phyloP scores from a whole-genome alignment of 805 yeast genomes.

The Limtongozyma cylindracea region DNA sequence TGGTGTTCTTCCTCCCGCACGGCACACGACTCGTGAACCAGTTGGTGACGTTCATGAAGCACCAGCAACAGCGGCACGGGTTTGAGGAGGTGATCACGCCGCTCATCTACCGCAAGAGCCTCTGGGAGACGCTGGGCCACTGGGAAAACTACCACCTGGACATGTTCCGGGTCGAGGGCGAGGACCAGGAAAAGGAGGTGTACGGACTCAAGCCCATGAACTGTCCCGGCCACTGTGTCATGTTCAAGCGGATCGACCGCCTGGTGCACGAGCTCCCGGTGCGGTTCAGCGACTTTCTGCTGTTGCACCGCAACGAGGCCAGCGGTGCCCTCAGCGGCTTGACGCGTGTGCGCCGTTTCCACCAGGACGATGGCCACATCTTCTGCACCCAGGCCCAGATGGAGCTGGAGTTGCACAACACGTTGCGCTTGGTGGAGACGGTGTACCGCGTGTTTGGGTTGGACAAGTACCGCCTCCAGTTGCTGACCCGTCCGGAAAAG shows the following conservation, averaged over 20 bases:
- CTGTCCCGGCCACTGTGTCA: conserved; percentile 85
- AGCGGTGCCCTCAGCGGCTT: conserved; percentile 86
- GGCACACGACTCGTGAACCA: conserved; percentile 76
- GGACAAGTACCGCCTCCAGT: conserved; percentile 24
- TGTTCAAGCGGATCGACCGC: conserved; percentile 50
- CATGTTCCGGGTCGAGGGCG: conserved; percentile 69
- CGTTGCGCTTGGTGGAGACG: conserved; percentile 47
- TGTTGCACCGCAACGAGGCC: conserved; percentile 83
- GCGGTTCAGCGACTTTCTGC: conserved; percentile 69
- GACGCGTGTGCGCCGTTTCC: conserved; percentile 83
- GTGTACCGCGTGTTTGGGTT: conserved; percentile 52
- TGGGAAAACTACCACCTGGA: conserved; percentile 90
- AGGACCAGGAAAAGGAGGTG: conserved; percentile 6
- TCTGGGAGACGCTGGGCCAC: conserved; percentile 89
- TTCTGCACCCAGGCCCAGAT: conserved; percentile 71
- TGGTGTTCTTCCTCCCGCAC: conserved; percentile 76
- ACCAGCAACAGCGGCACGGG: conserved; percentile 58
- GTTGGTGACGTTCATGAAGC: conserved; percentile 58
- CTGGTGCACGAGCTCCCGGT: conserved; percentile 76
- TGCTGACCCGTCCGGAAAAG: conserved; percentile 74
- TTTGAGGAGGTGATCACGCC: conserved; percentile 90
- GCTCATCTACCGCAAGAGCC: conserved; percentile 49
- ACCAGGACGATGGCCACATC: conserved; percentile 96
- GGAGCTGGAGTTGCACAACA: conserved; percentile 40
- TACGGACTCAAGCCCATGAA: conserved; percentile 90